Base-by-base conservation (phyloP, 2,329 filamentous ascomycete genomes). In the Exophiala lecanii-corni region DNA sequence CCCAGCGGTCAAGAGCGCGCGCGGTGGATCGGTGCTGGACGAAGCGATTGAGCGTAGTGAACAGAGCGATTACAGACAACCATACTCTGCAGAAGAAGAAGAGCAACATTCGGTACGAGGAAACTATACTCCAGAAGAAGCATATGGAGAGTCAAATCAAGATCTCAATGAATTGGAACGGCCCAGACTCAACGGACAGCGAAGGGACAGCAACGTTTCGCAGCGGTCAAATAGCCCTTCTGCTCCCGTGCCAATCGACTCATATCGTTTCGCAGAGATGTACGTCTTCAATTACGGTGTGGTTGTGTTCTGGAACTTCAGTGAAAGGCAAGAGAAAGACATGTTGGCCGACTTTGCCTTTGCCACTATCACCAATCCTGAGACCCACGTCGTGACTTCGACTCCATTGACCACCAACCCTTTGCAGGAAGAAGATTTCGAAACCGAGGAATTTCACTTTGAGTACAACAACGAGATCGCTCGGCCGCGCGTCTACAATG, bases 251-350 rank as follows among this genome's bases (percentile, higher is more conserved):
- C 17, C 78, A 78, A 1, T 77, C 84, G 4, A 80, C 88, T 59
- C 82, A 25, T 82, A 91, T 58, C 76, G 82, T 43, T 88, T 94
- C 60, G 91, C 87, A 31, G 92, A 98, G 67, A 87, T 97, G 79
- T 97, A 95, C 61, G 84, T 98, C 56, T 97, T 94, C 64, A 91
- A 86, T 12, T 98, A 98, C 60, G 92, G 92, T 15, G 91, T 98
- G 1, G 91, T 92, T 0, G 92, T 98, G 4, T 95, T 98, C 62
- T 98, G 92, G 92, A 98, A 98, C 63, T 96, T 98, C 57, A 91
- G 87, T 9, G 89, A 95, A 63, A 79, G 84, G 53, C 92, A 98
- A 62, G 92, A 98, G 63, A 96, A 95, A 65, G 89, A 96, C 57
- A 87, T 97, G 35, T 76, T 98, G 16, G 92, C 92, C 28, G 92